Conservation (phyloP, 345 rosid genomes). For the Linum usitatissimum region DNA sequence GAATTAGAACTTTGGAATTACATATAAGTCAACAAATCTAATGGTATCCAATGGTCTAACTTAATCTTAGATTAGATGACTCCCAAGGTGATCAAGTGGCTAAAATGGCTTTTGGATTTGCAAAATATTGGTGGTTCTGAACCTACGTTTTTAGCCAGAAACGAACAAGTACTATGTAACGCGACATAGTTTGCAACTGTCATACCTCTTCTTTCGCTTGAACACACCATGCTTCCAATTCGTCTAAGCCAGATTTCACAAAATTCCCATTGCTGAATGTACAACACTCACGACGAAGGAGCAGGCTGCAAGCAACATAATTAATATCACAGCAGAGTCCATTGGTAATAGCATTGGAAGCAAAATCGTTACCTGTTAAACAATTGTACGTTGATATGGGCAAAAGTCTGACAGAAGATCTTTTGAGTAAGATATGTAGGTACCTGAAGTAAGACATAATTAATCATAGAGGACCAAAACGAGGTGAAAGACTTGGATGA, state of each 20-base stretch:
- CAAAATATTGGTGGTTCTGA: too few species aligned
- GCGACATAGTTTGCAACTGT: background rate
- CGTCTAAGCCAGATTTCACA: conserved; percentile 8
- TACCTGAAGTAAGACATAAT: conserved; percentile 12
- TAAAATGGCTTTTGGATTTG: too few species aligned
- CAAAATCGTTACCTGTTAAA: conserved; percentile 18
- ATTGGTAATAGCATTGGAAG: background rate
- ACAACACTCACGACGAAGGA: conserved; percentile 20
- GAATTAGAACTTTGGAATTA: too few species aligned
- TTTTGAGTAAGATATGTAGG: conserved; percentile 17
- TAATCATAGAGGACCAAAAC: background rate
- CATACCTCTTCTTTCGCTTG: conserved; percentile 9
- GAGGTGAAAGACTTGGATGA: background rate
- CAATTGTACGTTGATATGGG: conserved; percentile 17
- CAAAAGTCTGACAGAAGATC: conserved; percentile 16
- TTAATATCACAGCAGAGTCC: background rate
- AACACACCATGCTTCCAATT: conserved; percentile 10
- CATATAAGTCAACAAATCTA: too few species aligned
- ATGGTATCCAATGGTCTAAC: too few species aligned
- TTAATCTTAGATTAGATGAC: too few species aligned
- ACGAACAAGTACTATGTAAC: background rate
- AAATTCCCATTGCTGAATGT: conserved; percentile 8
- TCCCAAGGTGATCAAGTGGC: too few species aligned
- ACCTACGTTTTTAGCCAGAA: background rate
- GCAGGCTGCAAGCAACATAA: conserved; percentile 14